Evolutionary conservation across 305 asterid genomes (phyloP).

Genomic region (Salvia sclarea): DNA sequence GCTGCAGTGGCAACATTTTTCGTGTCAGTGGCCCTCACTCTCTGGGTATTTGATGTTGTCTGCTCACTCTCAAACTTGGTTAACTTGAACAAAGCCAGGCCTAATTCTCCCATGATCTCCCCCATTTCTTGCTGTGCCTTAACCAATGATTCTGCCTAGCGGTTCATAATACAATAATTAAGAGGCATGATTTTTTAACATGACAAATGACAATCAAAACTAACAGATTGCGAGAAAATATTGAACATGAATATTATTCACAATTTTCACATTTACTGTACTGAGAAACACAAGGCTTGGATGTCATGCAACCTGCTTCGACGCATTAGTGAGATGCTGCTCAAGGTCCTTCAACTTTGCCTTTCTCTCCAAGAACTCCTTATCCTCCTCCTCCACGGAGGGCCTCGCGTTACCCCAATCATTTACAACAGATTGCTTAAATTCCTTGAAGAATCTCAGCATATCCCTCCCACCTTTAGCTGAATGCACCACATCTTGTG

Average conservation of each 20-base stretch:
- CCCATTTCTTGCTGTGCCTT: slow-evolving; percentile 91
- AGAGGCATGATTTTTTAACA: slow-evolving; percentile 15
- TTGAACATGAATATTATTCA: slow-evolving; percentile 16
- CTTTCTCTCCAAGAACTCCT: slow-evolving; percentile 79
- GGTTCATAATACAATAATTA: slow-evolving; percentile 30
- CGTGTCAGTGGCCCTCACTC: slow-evolving; percentile 76
- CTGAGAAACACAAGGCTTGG: neutral
- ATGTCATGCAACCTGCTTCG: slow-evolving; percentile 65
- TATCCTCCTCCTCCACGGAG: slow-evolving; percentile 81
- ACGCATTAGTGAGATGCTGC: slow-evolving; percentile 76
- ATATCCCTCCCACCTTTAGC: slow-evolving; percentile 93
- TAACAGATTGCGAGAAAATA: neutral
- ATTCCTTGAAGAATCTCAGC: slow-evolving; percentile 87
- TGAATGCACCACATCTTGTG: slow-evolving; percentile 88
- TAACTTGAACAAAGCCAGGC: slow-evolving; percentile 78
- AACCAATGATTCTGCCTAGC: slow-evolving; percentile 83
- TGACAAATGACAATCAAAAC: slow-evolving; percentile 12
- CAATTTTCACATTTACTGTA: slow-evolving; percentile 3
- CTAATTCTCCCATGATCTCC: slow-evolving; percentile 88
- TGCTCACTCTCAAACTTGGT: slow-evolving; percentile 84
- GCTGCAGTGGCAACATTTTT: slow-evolving; percentile 83
- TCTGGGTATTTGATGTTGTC: slow-evolving; percentile 59
- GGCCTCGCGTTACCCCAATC: slow-evolving; percentile 85
- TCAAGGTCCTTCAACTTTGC: slow-evolving; percentile 68
- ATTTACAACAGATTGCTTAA: slow-evolving; percentile 88